Evolutionary conservation across 2,329 filamentous ascomycete species (phyloP).

Genomic region (Saccharata proteae): DNA sequence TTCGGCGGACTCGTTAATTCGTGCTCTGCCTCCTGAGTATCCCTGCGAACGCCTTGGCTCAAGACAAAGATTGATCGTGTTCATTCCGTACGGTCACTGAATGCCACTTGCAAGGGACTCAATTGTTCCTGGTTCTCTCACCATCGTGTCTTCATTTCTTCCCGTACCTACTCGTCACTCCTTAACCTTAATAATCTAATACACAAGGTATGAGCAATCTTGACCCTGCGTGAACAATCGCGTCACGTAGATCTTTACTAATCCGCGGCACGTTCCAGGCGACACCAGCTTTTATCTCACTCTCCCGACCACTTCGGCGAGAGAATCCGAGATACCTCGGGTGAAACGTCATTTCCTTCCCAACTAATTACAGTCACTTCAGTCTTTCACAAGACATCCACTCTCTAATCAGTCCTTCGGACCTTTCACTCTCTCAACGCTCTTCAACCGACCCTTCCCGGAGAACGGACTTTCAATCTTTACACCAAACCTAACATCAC

Average conservation of each 20-base stretch:
- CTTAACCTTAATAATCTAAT: conserved; percentile 36
- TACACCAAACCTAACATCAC: conserved; percentile 20
- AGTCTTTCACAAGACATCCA: conserved; percentile 37
- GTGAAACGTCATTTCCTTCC: conserved; percentile 35
- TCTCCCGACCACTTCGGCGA: conserved; percentile 14
- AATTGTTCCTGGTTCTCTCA: conserved; percentile 20
- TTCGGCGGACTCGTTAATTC: conserved; percentile 42
- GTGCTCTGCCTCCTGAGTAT: conserved; percentile 33
- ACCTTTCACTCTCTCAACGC: conserved; percentile 30
- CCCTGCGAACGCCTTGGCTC: conserved; percentile 24
- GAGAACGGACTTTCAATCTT: conserved; percentile 37
- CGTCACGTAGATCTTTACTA: conserved; percentile 6
- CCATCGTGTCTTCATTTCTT: conserved; percentile 21
- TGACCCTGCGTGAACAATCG: conserved; percentile 13
- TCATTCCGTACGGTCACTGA: conserved; percentile 27
- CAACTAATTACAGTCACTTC: conserved; percentile 50
- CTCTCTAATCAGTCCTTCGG: conserved; percentile 32
- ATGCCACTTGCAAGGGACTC: conserved; percentile 32
- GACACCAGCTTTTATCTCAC: conserved; percentile 10
- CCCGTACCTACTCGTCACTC: conserved; percentile 23
- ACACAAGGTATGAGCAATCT: conserved; percentile 31
- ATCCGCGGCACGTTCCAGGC: conserved; percentile 8
- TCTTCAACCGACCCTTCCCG: conserved; percentile 28
- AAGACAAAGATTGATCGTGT: conserved; percentile 20
- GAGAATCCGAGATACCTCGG: conserved; percentile 13